phyloP scores from a whole-genome alignment of 768 basidiomycete genomes.

The Suillus cothurnatus region DNA sequence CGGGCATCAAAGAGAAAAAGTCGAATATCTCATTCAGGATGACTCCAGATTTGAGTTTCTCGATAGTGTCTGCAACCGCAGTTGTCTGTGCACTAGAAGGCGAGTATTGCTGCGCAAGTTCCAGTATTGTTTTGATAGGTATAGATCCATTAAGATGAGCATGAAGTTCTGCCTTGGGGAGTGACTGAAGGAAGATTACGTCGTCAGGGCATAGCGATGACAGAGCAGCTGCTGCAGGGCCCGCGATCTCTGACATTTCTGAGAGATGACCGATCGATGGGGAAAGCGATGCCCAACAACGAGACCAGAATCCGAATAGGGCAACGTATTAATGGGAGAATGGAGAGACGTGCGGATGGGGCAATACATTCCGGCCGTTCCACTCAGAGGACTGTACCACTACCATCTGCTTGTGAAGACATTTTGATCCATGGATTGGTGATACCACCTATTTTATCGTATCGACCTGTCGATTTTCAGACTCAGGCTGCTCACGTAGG shows the following conservation, averaged over 20 bases:
- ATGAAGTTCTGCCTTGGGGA: constrained; percentile 85
- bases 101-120: constrained; percentile 37
- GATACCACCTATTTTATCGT: too few species aligned
- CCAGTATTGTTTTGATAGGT: constrained; percentile 62
- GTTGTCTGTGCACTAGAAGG: not conserved
- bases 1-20: constrained; percentile 76
- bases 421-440: too few species aligned
- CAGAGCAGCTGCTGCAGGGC: constrained; percentile 51
- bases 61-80: constrained; percentile 41
- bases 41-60: constrained; percentile 40
- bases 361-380: too few species aligned
- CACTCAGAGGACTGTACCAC: too few species aligned
- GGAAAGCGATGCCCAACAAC: too few species aligned
- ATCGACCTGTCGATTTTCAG: too few species aligned
- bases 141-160: constrained; percentile 88
- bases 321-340: too few species aligned
- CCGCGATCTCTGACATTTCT: constrained; percentile 20
- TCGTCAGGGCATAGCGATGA: constrained; percentile 52
- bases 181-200: constrained; percentile 55
- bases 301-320: too few species aligned
- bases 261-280: not conserved
- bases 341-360: too few species aligned
- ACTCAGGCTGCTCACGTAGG: too few species aligned
- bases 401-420: too few species aligned
- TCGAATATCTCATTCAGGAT: constrained; percentile 58